A percentile compares a stretch with the other conserved stretches of the same genome.
Conservation (phyloP, 2,329 filamentous ascomycete species). For the Phyllosticta citribraziliensis region DNA sequence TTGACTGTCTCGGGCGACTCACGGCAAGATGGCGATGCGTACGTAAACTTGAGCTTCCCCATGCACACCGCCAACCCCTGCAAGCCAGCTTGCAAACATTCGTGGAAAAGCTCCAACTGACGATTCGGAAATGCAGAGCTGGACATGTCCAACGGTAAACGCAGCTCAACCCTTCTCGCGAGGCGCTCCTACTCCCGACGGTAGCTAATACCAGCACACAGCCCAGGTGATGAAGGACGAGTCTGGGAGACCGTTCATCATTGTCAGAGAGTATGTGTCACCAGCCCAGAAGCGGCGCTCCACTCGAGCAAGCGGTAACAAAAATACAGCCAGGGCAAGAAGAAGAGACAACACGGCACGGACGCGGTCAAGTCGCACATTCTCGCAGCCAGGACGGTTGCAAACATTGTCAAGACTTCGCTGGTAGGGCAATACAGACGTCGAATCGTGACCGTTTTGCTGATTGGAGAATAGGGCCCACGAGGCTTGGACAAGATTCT, state of each 20-base stretch:
- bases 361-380: slow-evolving; percentile 99
- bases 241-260: slow-evolving; percentile 91
- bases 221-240: slow-evolving; percentile 89
- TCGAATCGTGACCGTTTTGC: neutral
- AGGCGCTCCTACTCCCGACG: neutral
- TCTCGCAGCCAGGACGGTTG: slow-evolving; percentile 87
- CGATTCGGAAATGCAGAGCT: slow-evolving; percentile 48
- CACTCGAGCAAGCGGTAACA: slow-evolving; percentile 20
- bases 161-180: neutral
- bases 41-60: slow-evolving; percentile 17
- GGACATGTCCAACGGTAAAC: slow-evolving; percentile 71
- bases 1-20: neutral
- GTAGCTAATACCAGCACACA: slow-evolving; percentile 22
- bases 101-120: slow-evolving; percentile 14
- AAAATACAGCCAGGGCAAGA: slow-evolving; percentile 72
- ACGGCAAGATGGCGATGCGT: slow-evolving; percentile 30
- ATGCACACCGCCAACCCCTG: slow-evolving; percentile 8
- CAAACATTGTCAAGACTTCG: slow-evolving; percentile 95
- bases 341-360: slow-evolving; percentile 92
- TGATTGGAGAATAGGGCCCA: slow-evolving; percentile 50
- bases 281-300: neutral
- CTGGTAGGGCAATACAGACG: slow-evolving; percentile 41
- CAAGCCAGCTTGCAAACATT: neutral
- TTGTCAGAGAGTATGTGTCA: slow-evolving; percentile 80
- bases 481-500: slow-evolving; percentile 98